Conservation (phyloP, 23 red algal species). For the Gracilaria gracilis region DNA sequence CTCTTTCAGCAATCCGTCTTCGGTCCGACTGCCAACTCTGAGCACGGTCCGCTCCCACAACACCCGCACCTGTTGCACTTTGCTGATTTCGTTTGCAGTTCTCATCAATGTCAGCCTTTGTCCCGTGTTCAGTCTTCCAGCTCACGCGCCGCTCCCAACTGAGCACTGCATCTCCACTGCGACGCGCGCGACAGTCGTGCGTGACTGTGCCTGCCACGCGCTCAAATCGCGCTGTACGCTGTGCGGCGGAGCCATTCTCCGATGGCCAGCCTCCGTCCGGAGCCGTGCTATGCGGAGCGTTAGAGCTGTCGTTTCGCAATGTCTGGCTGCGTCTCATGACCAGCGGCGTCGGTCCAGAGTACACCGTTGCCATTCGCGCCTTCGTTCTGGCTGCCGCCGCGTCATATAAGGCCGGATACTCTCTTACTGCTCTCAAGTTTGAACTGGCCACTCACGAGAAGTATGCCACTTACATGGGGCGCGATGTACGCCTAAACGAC, state of each 20-base stretch:
- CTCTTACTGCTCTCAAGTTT: slow-evolving; percentile 53
- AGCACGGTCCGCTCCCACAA: background rate
- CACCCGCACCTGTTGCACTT: background rate
- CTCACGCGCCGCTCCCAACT: background rate
- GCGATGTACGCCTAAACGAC: slow-evolving; percentile 55
- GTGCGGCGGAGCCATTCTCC: background rate
- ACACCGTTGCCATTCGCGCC: slow-evolving; percentile 58
- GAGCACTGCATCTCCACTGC: background rate
- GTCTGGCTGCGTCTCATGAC: slow-evolving; percentile 80
- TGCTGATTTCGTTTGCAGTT: background rate
- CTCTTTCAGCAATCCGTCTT: too few species aligned
- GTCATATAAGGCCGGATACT: slow-evolving; percentile 77
- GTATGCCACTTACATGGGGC: slow-evolving; percentile 32
- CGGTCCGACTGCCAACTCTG: too few species aligned
- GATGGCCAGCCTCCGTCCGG: slow-evolving; percentile 49
- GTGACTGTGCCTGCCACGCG: background rate
- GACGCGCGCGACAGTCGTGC: background rate
- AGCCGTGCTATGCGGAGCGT: slow-evolving; percentile 44
- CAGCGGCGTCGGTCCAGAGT: slow-evolving; percentile 60
- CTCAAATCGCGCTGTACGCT: background rate
- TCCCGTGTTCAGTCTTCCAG: background rate
- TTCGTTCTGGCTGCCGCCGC: slow-evolving; percentile 72
- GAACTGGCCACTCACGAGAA: slow-evolving; percentile 69
- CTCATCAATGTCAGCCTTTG: background rate
- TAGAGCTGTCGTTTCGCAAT: slow-evolving; percentile 76